Evolutionary conservation across 2,329 filamentous ascomycete species (phyloP).

Genomic region (Colletotrichum spaethianum): DNA sequence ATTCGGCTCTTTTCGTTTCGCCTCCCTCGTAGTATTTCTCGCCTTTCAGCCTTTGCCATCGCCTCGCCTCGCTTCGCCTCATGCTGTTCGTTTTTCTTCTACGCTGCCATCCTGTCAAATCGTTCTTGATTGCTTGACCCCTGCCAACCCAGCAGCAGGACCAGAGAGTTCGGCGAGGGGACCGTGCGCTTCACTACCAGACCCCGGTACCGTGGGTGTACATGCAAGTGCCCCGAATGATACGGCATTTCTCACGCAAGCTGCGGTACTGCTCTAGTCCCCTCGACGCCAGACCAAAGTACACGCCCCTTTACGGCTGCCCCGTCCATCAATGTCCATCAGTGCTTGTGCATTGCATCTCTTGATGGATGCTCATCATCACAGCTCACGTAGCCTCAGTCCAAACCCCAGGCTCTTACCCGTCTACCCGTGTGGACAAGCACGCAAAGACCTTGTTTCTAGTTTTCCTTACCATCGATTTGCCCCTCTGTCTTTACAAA

Average conservation of each 20-base stretch:
- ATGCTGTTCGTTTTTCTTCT: background rate
- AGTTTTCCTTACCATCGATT: conserved; percentile 6
- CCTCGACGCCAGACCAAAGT: background rate
- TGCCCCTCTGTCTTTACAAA: conserved; percentile 2
- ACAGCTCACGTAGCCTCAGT: conserved; percentile 7
- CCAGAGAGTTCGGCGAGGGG: conserved; percentile 25
- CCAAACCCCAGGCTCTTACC: conserved; percentile 9
- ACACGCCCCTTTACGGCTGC: conserved; percentile 1
- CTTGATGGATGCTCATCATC: conserved; percentile 13
- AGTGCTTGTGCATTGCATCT: conserved; percentile 26
- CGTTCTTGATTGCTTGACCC: conserved; percentile 18
- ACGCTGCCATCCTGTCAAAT: conserved; percentile 15
- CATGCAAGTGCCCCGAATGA: background rate
- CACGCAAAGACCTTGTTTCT: conserved; percentile 26
- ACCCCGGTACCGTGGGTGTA: conserved; percentile 5
- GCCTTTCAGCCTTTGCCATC: background rate
- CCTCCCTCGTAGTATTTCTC: conserved; percentile 9
- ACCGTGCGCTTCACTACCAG: conserved; percentile 22
- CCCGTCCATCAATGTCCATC: conserved; percentile 5
- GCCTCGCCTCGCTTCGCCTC: background rate
- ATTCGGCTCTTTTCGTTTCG: background rate
- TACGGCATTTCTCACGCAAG: background rate
- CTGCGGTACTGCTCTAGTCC: background rate
- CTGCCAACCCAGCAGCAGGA: conserved; percentile 25
- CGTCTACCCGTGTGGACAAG: background rate